Percentiles rank a stretch among this genome's conserved stretches.
phyloP scores from a whole-genome alignment of 2,329 filamentous ascomycete genomes.

The Blumeria hordei region DNA sequence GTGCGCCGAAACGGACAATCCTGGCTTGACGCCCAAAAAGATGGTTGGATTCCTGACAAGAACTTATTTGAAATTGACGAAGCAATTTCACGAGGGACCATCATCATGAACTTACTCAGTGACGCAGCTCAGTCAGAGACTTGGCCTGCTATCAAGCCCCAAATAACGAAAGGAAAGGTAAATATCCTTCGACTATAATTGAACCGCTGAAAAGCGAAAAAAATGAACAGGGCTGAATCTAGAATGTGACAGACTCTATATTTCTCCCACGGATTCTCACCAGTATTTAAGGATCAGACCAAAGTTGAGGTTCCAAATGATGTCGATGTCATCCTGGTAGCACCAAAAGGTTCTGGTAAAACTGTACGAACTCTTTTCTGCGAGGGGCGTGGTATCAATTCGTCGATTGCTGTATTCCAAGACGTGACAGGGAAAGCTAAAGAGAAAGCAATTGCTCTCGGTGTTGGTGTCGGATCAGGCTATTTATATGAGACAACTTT shows the following conservation, averaged over 20 bases:
- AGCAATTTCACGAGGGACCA: constrained; percentile 78
- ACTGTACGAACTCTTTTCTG: constrained; percentile 97
- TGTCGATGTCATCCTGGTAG: constrained; percentile 97
- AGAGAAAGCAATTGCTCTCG: constrained; percentile 91
- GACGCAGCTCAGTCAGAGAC: constrained; percentile 98
- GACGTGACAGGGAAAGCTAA: constrained; percentile 94
- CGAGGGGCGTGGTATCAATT: constrained; percentile 99
- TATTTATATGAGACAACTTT: constrained; percentile 99
- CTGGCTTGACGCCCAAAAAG: constrained; percentile 91
- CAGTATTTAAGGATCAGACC: constrained; percentile 98
- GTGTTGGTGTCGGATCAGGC: constrained; percentile 87
- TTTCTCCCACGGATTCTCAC: constrained; percentile 99
- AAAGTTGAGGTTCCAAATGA: constrained; percentile 91
- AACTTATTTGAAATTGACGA: constrained; percentile 98
- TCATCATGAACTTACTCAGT: constrained; percentile 97
- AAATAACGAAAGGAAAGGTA: constrained; percentile 96
- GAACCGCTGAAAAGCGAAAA: not conserved
- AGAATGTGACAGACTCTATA: constrained; percentile 54
- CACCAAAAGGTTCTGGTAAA: constrained; percentile 95
- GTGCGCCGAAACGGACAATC: constrained; percentile 96
- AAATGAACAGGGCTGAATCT: constrained; percentile 3
- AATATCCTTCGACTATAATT: constrained; percentile 9
- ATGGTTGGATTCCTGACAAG: constrained; percentile 95
- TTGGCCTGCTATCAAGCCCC: constrained; percentile 94
- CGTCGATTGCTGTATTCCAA: constrained; percentile 93